phyloP scores from a whole-genome alignment of 306 rosid species.

The Morella rubra region DNA sequence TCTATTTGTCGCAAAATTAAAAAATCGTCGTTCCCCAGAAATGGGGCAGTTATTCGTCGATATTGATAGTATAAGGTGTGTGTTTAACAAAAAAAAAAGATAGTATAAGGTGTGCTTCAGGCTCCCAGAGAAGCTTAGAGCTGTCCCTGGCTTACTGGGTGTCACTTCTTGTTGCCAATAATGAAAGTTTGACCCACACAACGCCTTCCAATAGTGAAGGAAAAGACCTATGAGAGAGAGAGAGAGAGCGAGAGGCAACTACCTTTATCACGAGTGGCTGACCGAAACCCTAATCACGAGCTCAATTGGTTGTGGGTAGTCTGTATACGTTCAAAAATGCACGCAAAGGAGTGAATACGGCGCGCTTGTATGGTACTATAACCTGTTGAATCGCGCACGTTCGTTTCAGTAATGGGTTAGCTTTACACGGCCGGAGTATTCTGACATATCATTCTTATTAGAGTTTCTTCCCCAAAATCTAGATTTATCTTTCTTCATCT shows the following conservation, averaged over 20 bases:
- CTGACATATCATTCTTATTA: constrained; percentile 31
- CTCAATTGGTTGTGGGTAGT: constrained; percentile 3
- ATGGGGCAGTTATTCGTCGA: constrained; percentile 8
- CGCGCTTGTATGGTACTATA: background rate
- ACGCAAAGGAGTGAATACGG: constrained; percentile 1
- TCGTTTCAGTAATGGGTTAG: constrained; percentile 5
- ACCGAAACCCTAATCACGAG: constrained; percentile 58
- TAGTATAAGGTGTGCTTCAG: constrained; percentile 17
- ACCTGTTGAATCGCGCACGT: constrained; percentile 2
- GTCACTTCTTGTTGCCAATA: constrained; percentile 18
- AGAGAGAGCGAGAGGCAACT: background rate
- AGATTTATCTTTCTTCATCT: background rate
- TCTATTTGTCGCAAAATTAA: too few species aligned
- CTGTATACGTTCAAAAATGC: background rate
- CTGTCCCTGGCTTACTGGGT: constrained; percentile 19
- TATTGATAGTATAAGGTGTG: constrained; percentile 10
- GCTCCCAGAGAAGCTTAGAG: constrained; percentile 36
- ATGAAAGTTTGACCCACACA: constrained; percentile 46
- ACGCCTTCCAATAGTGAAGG: background rate
- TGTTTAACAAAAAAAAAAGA: too few species aligned
- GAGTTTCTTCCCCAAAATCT: constrained; percentile 29
- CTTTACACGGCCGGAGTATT: background rate
- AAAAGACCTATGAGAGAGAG: background rate
- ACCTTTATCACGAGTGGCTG: constrained; percentile 2
- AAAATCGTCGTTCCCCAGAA: background rate